Evolutionary conservation across 768 basidiomycete species (phyloP).

Genomic region (Suillus placidus): DNA sequence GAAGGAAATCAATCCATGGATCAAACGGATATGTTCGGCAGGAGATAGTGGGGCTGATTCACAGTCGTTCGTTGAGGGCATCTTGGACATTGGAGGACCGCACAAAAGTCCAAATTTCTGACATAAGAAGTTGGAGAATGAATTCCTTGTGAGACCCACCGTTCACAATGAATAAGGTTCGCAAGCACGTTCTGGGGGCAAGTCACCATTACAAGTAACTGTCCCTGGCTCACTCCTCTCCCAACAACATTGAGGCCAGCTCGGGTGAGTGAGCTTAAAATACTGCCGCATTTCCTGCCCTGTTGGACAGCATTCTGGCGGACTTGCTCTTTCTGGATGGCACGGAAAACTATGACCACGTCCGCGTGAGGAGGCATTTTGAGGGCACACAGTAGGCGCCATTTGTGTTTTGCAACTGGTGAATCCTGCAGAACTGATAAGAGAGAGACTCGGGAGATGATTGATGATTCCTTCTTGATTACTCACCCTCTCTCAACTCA

Average conservation of each 20-base stretch:
- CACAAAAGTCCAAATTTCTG: constrained; percentile 76
- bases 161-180: constrained; percentile 70
- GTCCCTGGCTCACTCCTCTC: constrained; percentile 74
- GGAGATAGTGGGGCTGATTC: constrained; percentile 53
- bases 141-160: constrained; percentile 48
- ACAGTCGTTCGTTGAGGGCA: constrained; percentile 45
- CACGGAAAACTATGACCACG: constrained; percentile 72
- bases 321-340: constrained; percentile 50
- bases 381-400: neutral
- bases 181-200: constrained; percentile 65
- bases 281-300: constrained; percentile 77
- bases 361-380: constrained; percentile 62
- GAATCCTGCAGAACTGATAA: no score
- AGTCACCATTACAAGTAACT: constrained; percentile 75
- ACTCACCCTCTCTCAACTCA: no score
- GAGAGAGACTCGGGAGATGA: no score
- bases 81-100: constrained; percentile 59
- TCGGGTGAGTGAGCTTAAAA: constrained; percentile 57
- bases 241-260: constrained; percentile 74
- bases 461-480: no score
- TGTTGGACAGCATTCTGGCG: constrained; percentile 62
- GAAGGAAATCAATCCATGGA: constrained; percentile 72
- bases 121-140: neutral
- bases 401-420: no score
- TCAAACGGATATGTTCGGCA: constrained; percentile 80